Evolutionary conservation across 306 rosid species (phyloP).

Genomic region (Quercus bicolor): DNA sequence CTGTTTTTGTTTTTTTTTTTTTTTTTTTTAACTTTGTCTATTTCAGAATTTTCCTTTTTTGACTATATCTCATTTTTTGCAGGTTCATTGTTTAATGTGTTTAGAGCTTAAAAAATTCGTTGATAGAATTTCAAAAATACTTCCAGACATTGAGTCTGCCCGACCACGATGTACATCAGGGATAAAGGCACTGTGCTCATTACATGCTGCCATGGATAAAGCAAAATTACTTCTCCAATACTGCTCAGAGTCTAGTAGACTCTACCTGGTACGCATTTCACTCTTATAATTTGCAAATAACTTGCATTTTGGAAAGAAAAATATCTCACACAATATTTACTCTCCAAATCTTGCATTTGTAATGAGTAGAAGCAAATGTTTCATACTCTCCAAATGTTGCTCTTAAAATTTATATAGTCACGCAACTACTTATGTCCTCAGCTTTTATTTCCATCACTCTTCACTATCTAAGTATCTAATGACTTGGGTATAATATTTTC

Average conservation of each 20-base stretch:
- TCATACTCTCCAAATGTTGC: background rate
- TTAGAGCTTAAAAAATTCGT: conserved; percentile 40
- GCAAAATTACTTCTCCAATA: conserved; percentile 39
- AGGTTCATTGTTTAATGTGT: conserved; percentile 56
- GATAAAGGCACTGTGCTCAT: conserved; percentile 39
- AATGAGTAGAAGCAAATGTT: background rate
- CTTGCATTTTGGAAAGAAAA: background rate
- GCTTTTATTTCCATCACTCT: conserved; percentile 7
- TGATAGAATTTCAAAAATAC: conserved; percentile 32
- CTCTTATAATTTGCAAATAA: background rate
- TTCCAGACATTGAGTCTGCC: conserved; percentile 42
- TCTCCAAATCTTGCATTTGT: background rate
- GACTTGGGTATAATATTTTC: conserved; percentile 1
- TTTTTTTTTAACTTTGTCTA: background rate
- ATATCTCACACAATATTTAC: background rate
- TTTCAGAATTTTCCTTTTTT: background rate
- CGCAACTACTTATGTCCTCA: background rate
- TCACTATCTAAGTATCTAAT: background rate
- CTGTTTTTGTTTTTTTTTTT: background rate
- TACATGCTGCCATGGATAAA: conserved; percentile 42
- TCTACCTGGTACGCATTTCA: conserved; percentile 43
- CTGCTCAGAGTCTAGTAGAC: conserved; percentile 56
- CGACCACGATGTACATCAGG: conserved; percentile 48
- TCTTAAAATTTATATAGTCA: background rate
- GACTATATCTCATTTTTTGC: conserved; percentile 1